A percentile compares a stretch with the other conserved stretches of the same genome.
Evolutionary conservation across 176 grass and related monocot species (phyloP).

Genomic region (Zoysia japonica): DNA sequence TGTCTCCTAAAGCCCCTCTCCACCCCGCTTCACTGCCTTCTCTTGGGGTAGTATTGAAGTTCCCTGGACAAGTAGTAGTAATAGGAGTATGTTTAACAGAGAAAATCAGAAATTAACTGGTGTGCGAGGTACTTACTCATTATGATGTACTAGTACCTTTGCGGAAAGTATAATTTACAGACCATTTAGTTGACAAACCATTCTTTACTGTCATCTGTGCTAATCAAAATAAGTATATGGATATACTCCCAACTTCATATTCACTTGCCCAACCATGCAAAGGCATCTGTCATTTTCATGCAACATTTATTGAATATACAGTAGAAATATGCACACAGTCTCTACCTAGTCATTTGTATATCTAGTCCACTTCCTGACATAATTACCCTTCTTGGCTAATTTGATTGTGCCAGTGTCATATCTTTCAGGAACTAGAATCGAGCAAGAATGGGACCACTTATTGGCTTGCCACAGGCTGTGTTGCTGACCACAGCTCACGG

Average conservation of each 20-base stretch:
- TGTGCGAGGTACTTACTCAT: neutral
- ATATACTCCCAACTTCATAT: neutral
- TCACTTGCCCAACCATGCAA: neutral
- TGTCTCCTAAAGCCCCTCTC: neutral
- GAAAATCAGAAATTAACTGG: conserved; percentile 26
- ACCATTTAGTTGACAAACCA: conserved; percentile 16
- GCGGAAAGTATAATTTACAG: conserved; percentile 7
- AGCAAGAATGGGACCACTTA: conserved; percentile 2
- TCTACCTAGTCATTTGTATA: neutral
- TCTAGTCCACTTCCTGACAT: neutral
- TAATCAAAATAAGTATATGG: conserved; percentile 3
- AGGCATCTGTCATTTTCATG: neutral
- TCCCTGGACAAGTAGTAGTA: neutral
- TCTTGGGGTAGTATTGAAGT: neutral
- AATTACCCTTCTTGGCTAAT: neutral
- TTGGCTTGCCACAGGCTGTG: neutral
- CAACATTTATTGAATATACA: conserved; percentile 2
- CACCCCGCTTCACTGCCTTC: neutral
- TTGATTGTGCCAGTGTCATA: conserved; percentile 1
- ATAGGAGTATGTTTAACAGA: neutral
- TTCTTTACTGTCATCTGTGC: conserved; percentile 6
- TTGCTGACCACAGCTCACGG: conserved; percentile 11
- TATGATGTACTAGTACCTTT: conserved; percentile 4
- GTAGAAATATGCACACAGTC: neutral
- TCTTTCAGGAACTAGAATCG: conserved; percentile 9